phyloP scores from a whole-genome alignment of 2,329 filamentous ascomycete genomes.

The Nectriaceae sp. region DNA sequence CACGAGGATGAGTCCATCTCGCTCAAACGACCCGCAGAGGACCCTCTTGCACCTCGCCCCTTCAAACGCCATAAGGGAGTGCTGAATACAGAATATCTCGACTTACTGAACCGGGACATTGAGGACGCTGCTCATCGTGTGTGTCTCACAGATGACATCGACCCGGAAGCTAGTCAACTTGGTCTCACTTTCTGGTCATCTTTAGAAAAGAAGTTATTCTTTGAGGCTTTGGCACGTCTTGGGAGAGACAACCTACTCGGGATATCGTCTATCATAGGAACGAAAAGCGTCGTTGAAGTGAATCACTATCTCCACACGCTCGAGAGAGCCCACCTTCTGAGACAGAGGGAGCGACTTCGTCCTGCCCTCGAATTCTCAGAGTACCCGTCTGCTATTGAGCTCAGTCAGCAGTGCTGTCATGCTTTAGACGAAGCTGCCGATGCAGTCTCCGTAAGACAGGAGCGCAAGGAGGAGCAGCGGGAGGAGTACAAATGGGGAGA shows the following conservation, averaged over 20 bases:
- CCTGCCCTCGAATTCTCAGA: slow-evolving; percentile 50
- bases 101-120: slow-evolving; percentile 59
- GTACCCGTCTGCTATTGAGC: slow-evolving; percentile 71
- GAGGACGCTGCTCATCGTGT: slow-evolving; percentile 48
- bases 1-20: slow-evolving; percentile 11
- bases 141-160: slow-evolving; percentile 31
- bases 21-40: slow-evolving; percentile 34
- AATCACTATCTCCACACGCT: slow-evolving; percentile 68
- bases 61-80: slow-evolving; percentile 48
- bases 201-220: slow-evolving; percentile 71
- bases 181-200: slow-evolving; percentile 71
- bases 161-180: slow-evolving; percentile 55
- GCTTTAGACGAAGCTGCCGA: slow-evolving; percentile 71
- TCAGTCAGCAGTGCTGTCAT: slow-evolving; percentile 65
- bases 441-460: slow-evolving; percentile 63
- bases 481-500: slow-evolving; percentile 64
- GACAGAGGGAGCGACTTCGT: slow-evolving; percentile 36
- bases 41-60: slow-evolving; percentile 28
- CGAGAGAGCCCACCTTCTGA: slow-evolving; percentile 46
- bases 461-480: slow-evolving; percentile 58
- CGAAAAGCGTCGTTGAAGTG: slow-evolving; percentile 76
- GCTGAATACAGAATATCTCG: slow-evolving; percentile 50
- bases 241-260: slow-evolving; percentile 63
- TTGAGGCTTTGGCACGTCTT: slow-evolving; percentile 62
- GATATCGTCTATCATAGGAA: slow-evolving; percentile 64